Conservation (phyloP, 2,329 filamentous ascomycete species). For the Talaromyces sp. region DNA sequence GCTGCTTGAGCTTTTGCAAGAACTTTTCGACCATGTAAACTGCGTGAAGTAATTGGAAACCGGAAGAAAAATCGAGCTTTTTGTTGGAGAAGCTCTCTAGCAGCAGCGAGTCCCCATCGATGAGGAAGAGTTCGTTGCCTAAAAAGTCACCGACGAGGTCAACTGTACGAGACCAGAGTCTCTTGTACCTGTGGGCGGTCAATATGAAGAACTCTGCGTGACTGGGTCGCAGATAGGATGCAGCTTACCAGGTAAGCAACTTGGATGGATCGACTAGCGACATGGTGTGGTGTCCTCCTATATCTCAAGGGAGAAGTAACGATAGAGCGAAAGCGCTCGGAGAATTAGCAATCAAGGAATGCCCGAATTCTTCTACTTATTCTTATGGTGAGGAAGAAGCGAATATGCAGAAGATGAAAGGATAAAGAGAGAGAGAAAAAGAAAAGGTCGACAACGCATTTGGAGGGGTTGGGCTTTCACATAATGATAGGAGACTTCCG, state of each 20-base stretch:
- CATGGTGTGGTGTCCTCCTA: background rate
- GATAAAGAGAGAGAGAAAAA: background rate
- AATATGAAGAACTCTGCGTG: background rate
- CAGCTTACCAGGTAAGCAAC: background rate
- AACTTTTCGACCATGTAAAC: conserved; percentile 18
- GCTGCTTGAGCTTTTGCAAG: conserved; percentile 10
- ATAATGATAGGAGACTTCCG: background rate
- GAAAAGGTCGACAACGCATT: background rate
- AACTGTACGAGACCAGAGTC: conserved; percentile 14
- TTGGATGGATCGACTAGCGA: background rate
- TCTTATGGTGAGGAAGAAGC: too few species aligned
- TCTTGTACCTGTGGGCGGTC: conserved; percentile 11
- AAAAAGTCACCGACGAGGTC: conserved; percentile 20
- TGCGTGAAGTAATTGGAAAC: conserved; percentile 18
- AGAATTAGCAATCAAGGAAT: background rate
- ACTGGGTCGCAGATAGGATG: background rate
- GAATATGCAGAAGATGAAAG: background rate
- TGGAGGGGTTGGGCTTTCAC: background rate
- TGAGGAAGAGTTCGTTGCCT: conserved; percentile 19
- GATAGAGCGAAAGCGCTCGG: background rate
- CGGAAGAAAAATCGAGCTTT: conserved; percentile 15
- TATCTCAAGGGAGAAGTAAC: background rate
- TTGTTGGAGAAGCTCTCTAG: conserved; percentile 18
- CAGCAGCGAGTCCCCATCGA: conserved; percentile 20
- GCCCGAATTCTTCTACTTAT: too few species aligned